Evolutionary conservation across 805 yeast species (phyloP).

Genomic region (Candida tibetensis): DNA sequence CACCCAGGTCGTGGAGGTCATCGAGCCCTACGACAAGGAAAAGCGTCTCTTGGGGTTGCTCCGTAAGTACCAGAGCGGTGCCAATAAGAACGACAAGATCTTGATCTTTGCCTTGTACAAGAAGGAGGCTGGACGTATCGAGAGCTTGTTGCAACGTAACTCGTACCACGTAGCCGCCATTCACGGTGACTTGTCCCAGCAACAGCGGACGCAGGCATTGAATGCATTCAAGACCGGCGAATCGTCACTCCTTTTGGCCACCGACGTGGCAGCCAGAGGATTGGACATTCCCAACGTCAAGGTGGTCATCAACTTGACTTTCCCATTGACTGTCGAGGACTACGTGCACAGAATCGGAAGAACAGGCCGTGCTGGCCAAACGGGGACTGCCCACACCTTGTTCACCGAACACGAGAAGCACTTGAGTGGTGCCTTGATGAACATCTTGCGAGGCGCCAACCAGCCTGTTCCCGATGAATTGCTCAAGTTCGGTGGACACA

Average conservation of each 20-base stretch:
- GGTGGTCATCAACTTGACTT: constrained; percentile 89
- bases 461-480: constrained; percentile 95
- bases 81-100: constrained; percentile 70
- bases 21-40: constrained; percentile 75
- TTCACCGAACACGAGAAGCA: constrained; percentile 98
- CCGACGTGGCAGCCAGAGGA: constrained; percentile 98
- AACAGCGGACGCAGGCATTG: constrained; percentile 85
- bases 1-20: constrained; percentile 88
- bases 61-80: constrained; percentile 68
- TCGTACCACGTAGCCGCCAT: constrained; percentile 87
- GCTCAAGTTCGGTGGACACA: constrained; percentile 94
- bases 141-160: constrained; percentile 64
- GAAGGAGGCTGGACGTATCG: constrained; percentile 93
- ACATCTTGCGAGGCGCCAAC: constrained; percentile 88
- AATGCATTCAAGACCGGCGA: constrained; percentile 80
- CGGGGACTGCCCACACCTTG: constrained; percentile 91
- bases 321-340: constrained; percentile 95
- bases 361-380: constrained; percentile 96
- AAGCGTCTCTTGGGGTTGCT: constrained; percentile 67
- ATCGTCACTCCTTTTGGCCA: constrained; percentile 78
- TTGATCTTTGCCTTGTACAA: constrained; percentile 92
- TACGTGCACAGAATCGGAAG: constrained; percentile 97
- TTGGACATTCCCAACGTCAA: constrained; percentile 96
- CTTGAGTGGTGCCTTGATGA: constrained; percentile 88
- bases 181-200: constrained; percentile 93